phyloP scores from a whole-genome alignment of 768 basidiomycete species.

The Dioszegia hungarica region DNA sequence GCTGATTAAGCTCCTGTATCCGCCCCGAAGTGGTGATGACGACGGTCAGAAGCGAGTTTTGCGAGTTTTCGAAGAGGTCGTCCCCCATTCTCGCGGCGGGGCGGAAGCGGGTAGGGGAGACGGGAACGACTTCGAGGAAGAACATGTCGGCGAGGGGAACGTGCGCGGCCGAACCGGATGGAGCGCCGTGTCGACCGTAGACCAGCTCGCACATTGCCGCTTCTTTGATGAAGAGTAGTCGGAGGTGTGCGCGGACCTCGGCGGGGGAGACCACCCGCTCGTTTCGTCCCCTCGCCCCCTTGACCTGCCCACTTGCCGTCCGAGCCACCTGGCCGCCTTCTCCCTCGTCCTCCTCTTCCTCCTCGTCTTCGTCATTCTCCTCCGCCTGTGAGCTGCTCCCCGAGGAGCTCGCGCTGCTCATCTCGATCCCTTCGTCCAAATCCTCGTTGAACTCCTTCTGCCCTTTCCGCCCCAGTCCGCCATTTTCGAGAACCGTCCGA shows the following conservation, averaged over 20 bases:
- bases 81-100: slow-evolving; percentile 89
- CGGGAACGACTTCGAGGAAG: slow-evolving; percentile 86
- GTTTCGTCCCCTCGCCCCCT: slow-evolving; percentile 71
- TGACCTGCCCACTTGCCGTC: slow-evolving; percentile 69
- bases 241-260: slow-evolving; percentile 90
- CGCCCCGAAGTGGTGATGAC: slow-evolving; percentile 75
- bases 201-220: slow-evolving; percentile 73
- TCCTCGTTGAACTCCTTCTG: slow-evolving; percentile 17
- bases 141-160: slow-evolving; percentile 73
- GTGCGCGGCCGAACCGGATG: slow-evolving; percentile 52
- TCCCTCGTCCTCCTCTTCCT: slow-evolving; percentile 55
- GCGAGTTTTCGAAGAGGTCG: slow-evolving; percentile 88
- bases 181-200: slow-evolving; percentile 86
- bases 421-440: slow-evolving; percentile 52
- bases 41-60: slow-evolving; percentile 80
- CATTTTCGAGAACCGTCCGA: slow-evolving; percentile 59
- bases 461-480: slow-evolving; percentile 10
- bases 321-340: slow-evolving; percentile 44
- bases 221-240: slow-evolving; percentile 80
- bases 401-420: slow-evolving; percentile 24
- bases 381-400: slow-evolving; percentile 45
- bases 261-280: slow-evolving; percentile 86
- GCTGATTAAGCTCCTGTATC: slow-evolving; percentile 61
- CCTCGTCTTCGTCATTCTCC: slow-evolving; percentile 54
- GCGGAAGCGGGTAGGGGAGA: slow-evolving; percentile 91